These are phyloP conservation scores for Cavenderia fasciculata DNA, from an alignment of 78 protist genomes.

Conservation along the genomic window DNA sequence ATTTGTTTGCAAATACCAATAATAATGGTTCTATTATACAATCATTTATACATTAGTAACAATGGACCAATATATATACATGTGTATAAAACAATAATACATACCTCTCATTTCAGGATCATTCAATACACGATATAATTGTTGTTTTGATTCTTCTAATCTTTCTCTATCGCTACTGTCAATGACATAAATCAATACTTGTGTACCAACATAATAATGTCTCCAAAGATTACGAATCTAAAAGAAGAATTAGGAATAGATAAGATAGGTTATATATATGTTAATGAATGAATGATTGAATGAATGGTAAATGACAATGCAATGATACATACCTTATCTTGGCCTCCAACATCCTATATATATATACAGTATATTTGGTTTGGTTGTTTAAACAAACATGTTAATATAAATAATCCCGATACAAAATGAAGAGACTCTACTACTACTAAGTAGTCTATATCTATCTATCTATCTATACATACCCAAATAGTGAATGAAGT, in stretches of 20 bases:
- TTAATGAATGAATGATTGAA: neutral
- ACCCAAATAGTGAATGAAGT: constrained; percentile 92
- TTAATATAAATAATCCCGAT: too few relatives aligned
- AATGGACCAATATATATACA: neutral
- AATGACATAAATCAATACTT: constrained; percentile 77
- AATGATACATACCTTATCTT: too few relatives aligned
- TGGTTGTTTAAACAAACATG: too few relatives aligned
- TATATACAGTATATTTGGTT: too few relatives aligned
- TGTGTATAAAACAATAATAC: neutral
- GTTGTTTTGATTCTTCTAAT: constrained; percentile 75
- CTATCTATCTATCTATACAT: neutral
- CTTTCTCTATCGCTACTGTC: constrained; percentile 83
- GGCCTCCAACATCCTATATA: too few relatives aligned
- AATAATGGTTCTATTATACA: constrained; percentile 27
- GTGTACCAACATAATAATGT: constrained; percentile 73
- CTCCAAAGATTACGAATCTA: constrained; percentile 79
- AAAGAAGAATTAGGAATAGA: too few relatives aligned
- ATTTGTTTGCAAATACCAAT: constrained; percentile 77
- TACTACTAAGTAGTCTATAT: too few relatives aligned
- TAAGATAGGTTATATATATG: too few relatives aligned
- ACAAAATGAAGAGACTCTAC: too few relatives aligned
- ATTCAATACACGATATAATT: constrained; percentile 60
- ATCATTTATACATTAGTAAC: neutral
- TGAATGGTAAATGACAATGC: constrained; percentile 2
- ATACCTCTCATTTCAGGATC: constrained; percentile 73